A percentile compares a stretch with the other conserved stretches of the same genome.
Evolutionary conservation across 1,284 basidiomycete genomes (phyloP).

Genomic region (Anthracocystis setariae): DNA sequence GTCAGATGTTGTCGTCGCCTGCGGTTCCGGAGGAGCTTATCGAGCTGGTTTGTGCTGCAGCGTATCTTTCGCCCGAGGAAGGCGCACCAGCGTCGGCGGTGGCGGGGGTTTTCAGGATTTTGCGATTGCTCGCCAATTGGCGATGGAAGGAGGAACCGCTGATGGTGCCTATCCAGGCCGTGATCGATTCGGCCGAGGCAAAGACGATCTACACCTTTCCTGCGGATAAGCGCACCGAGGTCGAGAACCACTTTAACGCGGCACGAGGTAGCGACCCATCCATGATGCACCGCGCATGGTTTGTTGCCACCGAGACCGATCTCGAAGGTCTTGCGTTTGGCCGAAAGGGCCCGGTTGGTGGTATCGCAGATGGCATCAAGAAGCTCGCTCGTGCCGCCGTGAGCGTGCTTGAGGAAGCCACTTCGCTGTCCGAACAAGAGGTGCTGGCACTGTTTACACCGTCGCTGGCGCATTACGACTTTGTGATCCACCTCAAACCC

Average conservation of each 20-base stretch:
- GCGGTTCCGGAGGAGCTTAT: conserved; percentile 81
- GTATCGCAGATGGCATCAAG: conserved; percentile 57
- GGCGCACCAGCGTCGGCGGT: conserved; percentile 70
- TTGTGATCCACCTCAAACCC: conserved; percentile 80
- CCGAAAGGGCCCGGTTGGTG: conserved; percentile 44
- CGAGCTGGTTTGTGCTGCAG: conserved; percentile 82
- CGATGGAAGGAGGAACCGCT: conserved; percentile 74
- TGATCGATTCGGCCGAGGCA: conserved; percentile 59
- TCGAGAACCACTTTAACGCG: conserved; percentile 72
- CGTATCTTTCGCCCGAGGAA: conserved; percentile 70
- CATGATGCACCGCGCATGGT: conserved; percentile 76
- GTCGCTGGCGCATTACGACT: conserved; percentile 84
- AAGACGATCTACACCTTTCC: conserved; percentile 67
- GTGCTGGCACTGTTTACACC: conserved; percentile 82
- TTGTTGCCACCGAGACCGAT: conserved; percentile 83
- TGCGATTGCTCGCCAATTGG: conserved; percentile 82
- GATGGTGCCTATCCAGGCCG: conserved; percentile 69
- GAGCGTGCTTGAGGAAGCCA: conserved; percentile 52
- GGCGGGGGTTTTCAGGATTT: conserved; percentile 80
- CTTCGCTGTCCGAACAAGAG: conserved; percentile 16
- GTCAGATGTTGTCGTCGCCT: conserved; percentile 82
- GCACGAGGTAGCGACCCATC: conserved; percentile 65
- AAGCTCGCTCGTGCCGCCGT: conserved; percentile 53
- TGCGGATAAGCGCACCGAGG: conserved; percentile 72
- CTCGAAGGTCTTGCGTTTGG: conserved; percentile 80